Evolutionary conservation across 441 rosid genomes (phyloP), one percentile per base, ranked within the genome.

Genomic region (Euphorbia corollata): DNA sequence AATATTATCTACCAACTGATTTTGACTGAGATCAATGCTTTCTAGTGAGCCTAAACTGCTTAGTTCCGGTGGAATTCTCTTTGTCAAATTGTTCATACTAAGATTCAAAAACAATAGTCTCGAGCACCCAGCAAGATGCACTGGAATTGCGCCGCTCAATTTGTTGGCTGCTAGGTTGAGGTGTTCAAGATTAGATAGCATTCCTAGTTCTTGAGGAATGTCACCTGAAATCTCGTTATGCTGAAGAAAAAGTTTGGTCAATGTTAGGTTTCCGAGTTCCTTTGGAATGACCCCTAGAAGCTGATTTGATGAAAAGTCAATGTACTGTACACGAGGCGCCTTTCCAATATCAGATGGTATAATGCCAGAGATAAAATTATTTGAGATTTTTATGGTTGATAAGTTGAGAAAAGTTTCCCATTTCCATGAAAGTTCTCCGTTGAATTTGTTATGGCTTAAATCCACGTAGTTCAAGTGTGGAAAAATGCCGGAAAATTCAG

Each of bases 181-280:
- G 1, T 27, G 32, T 27, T 27, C 32, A 4, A 47, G n/a, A 47
- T 12, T 47, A 12, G 51, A 47, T 13, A 47, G n/a, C 18, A 47
- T 47, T 47, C 51, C 51, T 2, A 0, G 7, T 38, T 38, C 41
- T 38, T 1, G 41, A 38, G 72, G 51, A 24, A 69, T 51, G 15
- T n/a, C 1, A 12, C 72, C 16, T 69, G 6, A 61, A 34, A 69
- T 38, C 61, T 22, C 50, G 41, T 61, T 20, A 13, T 53, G 24
- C 55, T 36, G 11, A 67, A 4, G 38, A 27, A 27, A 27, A 27
- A 27, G 32, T 27, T 27, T 27, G 32, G 32, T 27, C 1, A 27
- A 4, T 27, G 12, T 19, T 4, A 68, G 72, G 0, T 7, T 0
- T 30, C 11, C 20, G 13, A 59, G 34, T 18, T 62, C 67, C 9